These are phyloP conservation scores for Eucalyptus melliodora DNA, from an alignment of 345 rosid genomes.

Conservation along the genomic window DNA sequence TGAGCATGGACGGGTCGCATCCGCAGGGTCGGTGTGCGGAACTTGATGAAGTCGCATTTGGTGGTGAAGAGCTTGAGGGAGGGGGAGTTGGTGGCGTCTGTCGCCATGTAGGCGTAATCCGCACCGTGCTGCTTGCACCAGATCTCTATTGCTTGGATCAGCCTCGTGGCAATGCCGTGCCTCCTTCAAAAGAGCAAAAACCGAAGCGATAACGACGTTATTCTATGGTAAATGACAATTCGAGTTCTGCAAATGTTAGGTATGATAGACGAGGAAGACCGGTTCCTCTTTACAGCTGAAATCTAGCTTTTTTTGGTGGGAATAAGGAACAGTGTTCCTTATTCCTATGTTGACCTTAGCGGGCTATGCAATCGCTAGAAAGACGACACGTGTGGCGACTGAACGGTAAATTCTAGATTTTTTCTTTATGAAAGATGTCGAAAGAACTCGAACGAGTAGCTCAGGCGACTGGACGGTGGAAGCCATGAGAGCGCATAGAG, in stretches of 20 bases:
- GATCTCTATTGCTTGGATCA: conserved; percentile 42
- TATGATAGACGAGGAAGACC: not conserved
- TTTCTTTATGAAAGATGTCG: not conserved
- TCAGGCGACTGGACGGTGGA: not conserved
- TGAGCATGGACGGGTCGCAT: conserved; percentile 81
- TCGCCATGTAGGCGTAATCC: conserved; percentile 63
- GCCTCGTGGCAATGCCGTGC: conserved; percentile 44
- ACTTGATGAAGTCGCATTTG: conserved; percentile 37
- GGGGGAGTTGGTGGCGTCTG: conserved; percentile 46
- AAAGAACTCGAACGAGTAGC: not conserved
- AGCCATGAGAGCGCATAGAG: not conserved
- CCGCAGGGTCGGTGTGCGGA: conserved; percentile 40
- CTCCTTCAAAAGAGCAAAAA: conserved; percentile 21
- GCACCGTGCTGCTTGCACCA: conserved; percentile 63
- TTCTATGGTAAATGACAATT: not conserved
- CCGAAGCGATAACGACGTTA: not conserved
- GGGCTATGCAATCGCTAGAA: not conserved
- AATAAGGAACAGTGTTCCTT: not conserved
- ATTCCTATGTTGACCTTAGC: not conserved
- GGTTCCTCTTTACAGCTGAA: not conserved
- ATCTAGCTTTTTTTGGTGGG: not conserved
- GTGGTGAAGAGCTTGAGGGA: conserved; percentile 59
- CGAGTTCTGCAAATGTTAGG: not conserved
- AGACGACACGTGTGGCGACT: not conserved
- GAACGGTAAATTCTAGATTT: not conserved